These are phyloP conservation scores for Ilyonectria robusta DNA, from an alignment of 2,329 filamentous ascomycete species.

Conservation along the genomic window DNA sequence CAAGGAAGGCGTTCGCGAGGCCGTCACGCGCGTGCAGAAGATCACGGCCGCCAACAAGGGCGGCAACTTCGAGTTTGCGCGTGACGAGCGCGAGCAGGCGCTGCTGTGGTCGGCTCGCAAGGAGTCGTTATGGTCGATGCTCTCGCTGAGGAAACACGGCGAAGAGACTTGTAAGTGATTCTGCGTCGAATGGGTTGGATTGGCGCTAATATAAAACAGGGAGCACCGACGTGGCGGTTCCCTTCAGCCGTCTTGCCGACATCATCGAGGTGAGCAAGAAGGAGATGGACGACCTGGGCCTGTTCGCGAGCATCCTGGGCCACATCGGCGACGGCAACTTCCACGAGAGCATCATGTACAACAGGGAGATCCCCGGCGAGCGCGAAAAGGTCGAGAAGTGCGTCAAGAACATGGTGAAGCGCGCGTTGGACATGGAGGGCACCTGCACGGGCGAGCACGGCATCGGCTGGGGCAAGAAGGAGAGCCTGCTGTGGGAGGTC, in stretches of 20 bases:
- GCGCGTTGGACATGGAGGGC: constrained; percentile 94
- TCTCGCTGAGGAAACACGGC: constrained; percentile 75
- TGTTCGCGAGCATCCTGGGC: constrained; percentile 90
- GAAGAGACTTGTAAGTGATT: constrained; percentile 79
- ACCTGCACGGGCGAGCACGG: constrained; percentile 93
- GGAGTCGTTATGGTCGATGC: constrained; percentile 87
- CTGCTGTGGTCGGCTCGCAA: constrained; percentile 86
- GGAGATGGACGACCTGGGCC: constrained; percentile 86
- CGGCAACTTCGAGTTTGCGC: constrained; percentile 82
- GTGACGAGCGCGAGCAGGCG: constrained; percentile 78
- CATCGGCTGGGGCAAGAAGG: constrained; percentile 89
- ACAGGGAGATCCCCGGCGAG: constrained; percentile 78
- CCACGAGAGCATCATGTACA: constrained; percentile 92
- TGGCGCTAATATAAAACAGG: constrained; percentile 55
- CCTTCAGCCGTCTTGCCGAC: constrained; percentile 80
- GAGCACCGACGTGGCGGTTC: constrained; percentile 89
- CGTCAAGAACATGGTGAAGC: constrained; percentile 90
- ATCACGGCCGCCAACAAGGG: constrained; percentile 77
- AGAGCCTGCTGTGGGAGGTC: constrained; percentile 82
- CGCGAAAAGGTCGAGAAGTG: constrained; percentile 82
- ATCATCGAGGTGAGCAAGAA: constrained; percentile 89
- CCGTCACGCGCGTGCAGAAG: constrained; percentile 76
- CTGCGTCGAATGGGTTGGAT: no score
- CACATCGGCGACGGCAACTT: constrained; percentile 97
- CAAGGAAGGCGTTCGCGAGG: constrained; percentile 82